These are phyloP conservation scores for Penicillium psychrofluorescens DNA, from an alignment of 495 filamentous ascomycete species.

Conservation along the genomic window DNA sequence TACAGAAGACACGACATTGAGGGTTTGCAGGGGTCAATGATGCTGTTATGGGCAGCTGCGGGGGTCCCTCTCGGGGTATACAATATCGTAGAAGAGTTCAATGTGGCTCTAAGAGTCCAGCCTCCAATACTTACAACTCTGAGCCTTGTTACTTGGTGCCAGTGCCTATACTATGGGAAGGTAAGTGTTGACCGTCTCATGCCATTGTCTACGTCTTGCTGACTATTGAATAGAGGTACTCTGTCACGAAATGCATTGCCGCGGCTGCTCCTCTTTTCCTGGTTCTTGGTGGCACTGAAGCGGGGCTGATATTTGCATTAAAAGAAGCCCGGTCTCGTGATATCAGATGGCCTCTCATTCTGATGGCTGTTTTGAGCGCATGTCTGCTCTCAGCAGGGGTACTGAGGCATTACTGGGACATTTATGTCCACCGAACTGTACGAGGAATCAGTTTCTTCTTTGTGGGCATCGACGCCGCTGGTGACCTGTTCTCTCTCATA, in stretches of 20 bases:
- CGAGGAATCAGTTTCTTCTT: constrained; percentile 61
- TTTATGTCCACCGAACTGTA: constrained; percentile 51
- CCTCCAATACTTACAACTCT: constrained; percentile 54
- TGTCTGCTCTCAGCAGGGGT: constrained; percentile 48
- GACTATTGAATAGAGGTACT: constrained; percentile 30
- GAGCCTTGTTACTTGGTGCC: constrained; percentile 57
- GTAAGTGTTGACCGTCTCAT: constrained; percentile 12
- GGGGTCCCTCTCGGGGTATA: constrained; percentile 60
- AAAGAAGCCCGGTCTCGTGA: constrained; percentile 26
- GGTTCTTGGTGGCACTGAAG: constrained; percentile 45
- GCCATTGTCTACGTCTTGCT: neutral
- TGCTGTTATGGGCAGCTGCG: constrained; percentile 59
- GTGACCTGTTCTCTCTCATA: constrained; percentile 54
- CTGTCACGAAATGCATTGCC: constrained; percentile 31
- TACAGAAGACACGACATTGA: constrained; percentile 51
- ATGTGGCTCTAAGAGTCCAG: constrained; percentile 52
- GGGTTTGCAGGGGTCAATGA: constrained; percentile 57
- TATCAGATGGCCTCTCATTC: constrained; percentile 44
- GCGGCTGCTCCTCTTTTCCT: constrained; percentile 27
- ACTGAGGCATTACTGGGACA: constrained; percentile 51
- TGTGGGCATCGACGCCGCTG: constrained; percentile 56
- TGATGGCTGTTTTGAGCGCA: constrained; percentile 57
- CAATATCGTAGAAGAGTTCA: constrained; percentile 55
- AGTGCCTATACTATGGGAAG: constrained; percentile 57
- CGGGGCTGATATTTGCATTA: constrained; percentile 44